phyloP scores from a whole-genome alignment of 2,329 filamentous ascomycete species.

The Trichophyton rubrum region DNA sequence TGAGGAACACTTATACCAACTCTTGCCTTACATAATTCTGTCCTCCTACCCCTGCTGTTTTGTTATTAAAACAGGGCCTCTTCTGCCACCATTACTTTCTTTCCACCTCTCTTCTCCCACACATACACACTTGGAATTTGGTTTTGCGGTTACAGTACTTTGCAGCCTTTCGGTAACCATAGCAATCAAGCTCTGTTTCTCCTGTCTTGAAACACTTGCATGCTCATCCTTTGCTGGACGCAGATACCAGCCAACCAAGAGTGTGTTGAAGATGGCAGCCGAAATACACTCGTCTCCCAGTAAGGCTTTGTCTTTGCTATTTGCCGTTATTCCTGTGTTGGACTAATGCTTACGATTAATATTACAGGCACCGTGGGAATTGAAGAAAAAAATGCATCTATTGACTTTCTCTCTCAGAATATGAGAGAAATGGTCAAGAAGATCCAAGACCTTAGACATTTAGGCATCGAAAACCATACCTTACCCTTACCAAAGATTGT shows the following conservation, averaged over 20 bases:
- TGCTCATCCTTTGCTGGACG: too few species aligned
- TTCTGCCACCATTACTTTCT: too few species aligned
- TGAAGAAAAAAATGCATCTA: constrained; percentile 13
- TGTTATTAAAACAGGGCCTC: too few species aligned
- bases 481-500: constrained; percentile 66
- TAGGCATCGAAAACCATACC: constrained; percentile 56
- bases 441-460: constrained; percentile 50
- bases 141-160: too few species aligned
- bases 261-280: neutral
- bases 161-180: too few species aligned
- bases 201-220: too few species aligned
- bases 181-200: too few species aligned
- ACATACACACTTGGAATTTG: too few species aligned
- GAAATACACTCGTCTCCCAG: neutral
- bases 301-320: neutral
- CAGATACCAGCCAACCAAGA: neutral
- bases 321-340: neutral
- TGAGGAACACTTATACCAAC: too few species aligned
- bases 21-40: too few species aligned
- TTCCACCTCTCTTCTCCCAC: too few species aligned
- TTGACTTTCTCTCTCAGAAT: constrained; percentile 20
- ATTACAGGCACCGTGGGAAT: constrained; percentile 8
- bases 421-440: constrained; percentile 29
- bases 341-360: neutral
- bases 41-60: too few species aligned